Conservation (phyloP, 2,329 filamentous ascomycete genomes). For the Aspergillus clavatus region DNA sequence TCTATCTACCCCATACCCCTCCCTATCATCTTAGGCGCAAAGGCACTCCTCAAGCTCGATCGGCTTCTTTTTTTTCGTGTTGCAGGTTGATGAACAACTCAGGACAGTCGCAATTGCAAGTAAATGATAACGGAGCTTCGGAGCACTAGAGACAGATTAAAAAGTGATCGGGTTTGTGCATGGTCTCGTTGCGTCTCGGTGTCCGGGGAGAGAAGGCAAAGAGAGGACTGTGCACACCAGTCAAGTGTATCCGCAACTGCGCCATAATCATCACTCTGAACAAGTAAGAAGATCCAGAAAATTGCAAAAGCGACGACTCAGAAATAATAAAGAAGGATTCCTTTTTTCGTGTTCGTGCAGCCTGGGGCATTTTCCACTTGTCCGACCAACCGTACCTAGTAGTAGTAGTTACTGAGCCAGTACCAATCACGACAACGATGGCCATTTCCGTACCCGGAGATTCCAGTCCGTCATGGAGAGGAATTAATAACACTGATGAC, state of each 20-base stretch:
- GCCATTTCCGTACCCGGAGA: not conserved
- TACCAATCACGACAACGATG: constrained; percentile 4
- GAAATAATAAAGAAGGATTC: no score
- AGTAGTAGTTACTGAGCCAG: no score
- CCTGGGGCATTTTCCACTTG: constrained; percentile 1
- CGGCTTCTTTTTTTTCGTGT: not conserved
- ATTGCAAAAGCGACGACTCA: no score
- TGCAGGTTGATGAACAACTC: no score
- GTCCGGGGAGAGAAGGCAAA: constrained; percentile 2
- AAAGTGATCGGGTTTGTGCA: no score
- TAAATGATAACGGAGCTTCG: not conserved
- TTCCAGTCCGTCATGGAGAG: not conserved
- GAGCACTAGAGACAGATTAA: no score
- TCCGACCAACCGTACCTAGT: no score
- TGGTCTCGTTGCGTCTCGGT: constrained; percentile 2
- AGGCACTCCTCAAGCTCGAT: not conserved
- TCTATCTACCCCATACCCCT: not conserved
- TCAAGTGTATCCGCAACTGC: constrained; percentile 4
- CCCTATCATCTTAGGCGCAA: no score
- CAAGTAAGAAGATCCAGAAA: no score
- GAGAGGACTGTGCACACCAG: constrained; percentile 19
- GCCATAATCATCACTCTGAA: no score
- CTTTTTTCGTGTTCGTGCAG: not conserved
- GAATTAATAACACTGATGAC: not conserved
- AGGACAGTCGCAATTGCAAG: not conserved